phyloP scores from a whole-genome alignment of 202 grass and related monocot genomes.

The Digitaria exilis region DNA sequence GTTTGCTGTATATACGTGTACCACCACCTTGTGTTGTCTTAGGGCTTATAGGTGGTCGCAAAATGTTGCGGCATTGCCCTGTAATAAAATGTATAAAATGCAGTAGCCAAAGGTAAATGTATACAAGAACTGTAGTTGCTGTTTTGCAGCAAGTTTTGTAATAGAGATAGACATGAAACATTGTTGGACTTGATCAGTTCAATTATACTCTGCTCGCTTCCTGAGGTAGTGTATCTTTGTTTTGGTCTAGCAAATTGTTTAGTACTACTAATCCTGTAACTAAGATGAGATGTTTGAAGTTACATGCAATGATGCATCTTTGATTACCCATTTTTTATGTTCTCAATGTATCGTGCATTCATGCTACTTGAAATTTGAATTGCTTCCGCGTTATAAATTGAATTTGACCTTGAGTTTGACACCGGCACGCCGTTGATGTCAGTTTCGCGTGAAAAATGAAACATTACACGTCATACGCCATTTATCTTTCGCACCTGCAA shows the following conservation, averaged over 20 bases:
- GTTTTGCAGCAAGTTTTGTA: slow-evolving; percentile 33
- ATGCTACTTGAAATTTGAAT: not conserved
- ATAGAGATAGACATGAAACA: slow-evolving; percentile 11
- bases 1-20: slow-evolving; percentile 32
- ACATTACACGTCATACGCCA: not conserved
- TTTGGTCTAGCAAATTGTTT: not conserved
- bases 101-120: slow-evolving; percentile 26
- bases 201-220: not conserved
- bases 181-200: not conserved
- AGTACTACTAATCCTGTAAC: not conserved
- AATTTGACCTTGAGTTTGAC: not conserved
- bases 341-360: not conserved
- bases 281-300: not conserved
- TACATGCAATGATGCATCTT: not conserved
- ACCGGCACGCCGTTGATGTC: not conserved
- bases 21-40: slow-evolving; percentile 38
- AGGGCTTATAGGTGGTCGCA: slow-evolving; percentile 26
- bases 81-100: slow-evolving; percentile 46
- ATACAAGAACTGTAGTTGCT: slow-evolving; percentile 28
- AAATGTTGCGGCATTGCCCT: slow-evolving; percentile 23
- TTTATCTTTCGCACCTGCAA: not conserved
- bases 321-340: not conserved
- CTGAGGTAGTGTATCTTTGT: not conserved
- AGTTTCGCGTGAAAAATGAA: not conserved
- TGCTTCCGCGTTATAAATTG: not conserved